phyloP scores from a whole-genome alignment of 192 early-diverging fungal species.

The Backusella sp. region DNA sequence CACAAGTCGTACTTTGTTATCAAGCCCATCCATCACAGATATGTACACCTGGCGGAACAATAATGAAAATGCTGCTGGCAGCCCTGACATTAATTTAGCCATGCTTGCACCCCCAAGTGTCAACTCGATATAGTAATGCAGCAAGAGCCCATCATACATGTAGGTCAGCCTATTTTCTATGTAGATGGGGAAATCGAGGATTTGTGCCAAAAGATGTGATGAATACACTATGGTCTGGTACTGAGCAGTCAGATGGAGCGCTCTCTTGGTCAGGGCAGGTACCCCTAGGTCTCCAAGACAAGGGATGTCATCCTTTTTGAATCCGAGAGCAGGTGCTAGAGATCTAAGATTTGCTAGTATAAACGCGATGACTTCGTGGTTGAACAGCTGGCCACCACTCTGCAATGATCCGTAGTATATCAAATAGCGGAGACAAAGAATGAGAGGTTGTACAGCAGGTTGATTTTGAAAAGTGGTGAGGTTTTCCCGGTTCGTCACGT shows the following conservation, averaged over 20 bases:
- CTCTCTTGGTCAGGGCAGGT: constrained; percentile 35
- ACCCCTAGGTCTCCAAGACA: not conserved
- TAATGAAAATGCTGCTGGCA: not conserved
- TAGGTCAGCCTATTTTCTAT: constrained; percentile 10
- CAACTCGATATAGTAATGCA: constrained; percentile 15
- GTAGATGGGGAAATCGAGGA: constrained; percentile 25
- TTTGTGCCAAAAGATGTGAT: constrained; percentile 39
- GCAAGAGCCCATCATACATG: constrained; percentile 18
- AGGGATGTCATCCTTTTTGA: not conserved
- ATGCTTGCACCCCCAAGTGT: constrained; percentile 7
- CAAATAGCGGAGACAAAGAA: constrained; percentile 45
- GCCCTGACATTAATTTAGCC: not conserved
- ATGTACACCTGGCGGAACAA: not conserved
- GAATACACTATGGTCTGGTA: constrained; percentile 39
- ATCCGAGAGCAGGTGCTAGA: constrained; percentile 14
- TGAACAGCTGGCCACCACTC: constrained; percentile 5
- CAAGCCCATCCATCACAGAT: not conserved
- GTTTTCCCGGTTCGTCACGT: not conserved
- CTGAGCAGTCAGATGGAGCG: constrained; percentile 45
- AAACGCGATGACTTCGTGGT: constrained; percentile 49
- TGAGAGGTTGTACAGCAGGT: constrained; percentile 18
- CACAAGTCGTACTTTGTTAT: not conserved
- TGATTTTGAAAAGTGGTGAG: constrained; percentile 18
- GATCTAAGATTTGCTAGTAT: constrained; percentile 38
- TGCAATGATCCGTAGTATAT: constrained; percentile 29